Evolutionary conservation across 495 filamentous ascomycete species (phyloP).

Genomic region (Penicillium flavigenum): DNA sequence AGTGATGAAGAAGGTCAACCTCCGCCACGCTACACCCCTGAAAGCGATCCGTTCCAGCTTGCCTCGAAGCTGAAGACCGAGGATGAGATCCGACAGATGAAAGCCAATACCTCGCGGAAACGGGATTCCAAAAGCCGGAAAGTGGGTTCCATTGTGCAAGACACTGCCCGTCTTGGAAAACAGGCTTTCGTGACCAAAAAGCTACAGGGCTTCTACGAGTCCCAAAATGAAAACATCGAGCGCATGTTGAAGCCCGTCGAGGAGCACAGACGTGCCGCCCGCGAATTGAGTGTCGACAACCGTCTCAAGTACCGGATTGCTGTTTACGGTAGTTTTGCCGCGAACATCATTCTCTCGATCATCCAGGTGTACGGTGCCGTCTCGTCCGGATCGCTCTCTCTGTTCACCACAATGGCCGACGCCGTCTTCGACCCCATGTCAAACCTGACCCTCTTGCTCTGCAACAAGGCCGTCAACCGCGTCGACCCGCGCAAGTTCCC

Average conservation of each 20-base stretch:
- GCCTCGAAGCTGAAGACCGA: constrained; percentile 75
- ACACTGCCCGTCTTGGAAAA: constrained; percentile 25
- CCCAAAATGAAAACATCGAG: constrained; percentile 91
- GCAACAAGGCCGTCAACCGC: constrained; percentile 80
- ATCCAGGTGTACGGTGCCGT: constrained; percentile 89
- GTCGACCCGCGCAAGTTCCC: constrained; percentile 92
- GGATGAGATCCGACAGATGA: constrained; percentile 75
- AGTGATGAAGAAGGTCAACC: constrained; percentile 66
- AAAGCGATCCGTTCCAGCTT: constrained; percentile 80
- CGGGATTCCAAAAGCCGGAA: constrained; percentile 52
- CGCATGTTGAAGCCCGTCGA: constrained; percentile 89
- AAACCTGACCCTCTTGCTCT: constrained; percentile 85
- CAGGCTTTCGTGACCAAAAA: constrained; percentile 53
- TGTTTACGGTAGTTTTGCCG: constrained; percentile 82
- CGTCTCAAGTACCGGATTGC: constrained; percentile 85
- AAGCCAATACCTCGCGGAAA: constrained; percentile 80
- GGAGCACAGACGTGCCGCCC: constrained; percentile 79
- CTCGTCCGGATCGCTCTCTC: constrained; percentile 81
- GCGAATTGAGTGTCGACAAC: constrained; percentile 75
- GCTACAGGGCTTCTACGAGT: constrained; percentile 81
- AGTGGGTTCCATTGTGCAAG: constrained; percentile 17
- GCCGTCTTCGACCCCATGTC: constrained; percentile 92
- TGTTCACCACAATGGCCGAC: constrained; percentile 98
- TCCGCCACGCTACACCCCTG: constrained; percentile 56
- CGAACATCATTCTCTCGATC: constrained; percentile 74